Conservation (phyloP, 23 red algal genomes). For the Pyropia yezoensis region DNA sequence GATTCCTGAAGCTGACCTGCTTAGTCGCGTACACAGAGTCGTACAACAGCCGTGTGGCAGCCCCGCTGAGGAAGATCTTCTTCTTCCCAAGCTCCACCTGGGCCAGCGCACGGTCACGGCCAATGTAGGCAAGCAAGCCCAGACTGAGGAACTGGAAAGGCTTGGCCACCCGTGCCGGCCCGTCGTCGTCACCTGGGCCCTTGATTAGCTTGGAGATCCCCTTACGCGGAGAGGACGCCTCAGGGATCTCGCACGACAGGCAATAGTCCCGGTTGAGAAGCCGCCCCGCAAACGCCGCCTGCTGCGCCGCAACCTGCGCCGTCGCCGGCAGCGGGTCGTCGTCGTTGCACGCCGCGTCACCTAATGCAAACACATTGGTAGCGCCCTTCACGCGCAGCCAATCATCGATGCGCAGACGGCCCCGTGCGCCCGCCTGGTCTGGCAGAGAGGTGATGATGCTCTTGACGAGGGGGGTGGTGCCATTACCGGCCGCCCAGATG, state of each 20-base stretch:
- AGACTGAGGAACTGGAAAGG: constrained; percentile 55
- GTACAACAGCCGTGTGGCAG: constrained; percentile 66
- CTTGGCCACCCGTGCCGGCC: constrained; percentile 20
- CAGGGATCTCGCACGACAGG: constrained; percentile 38
- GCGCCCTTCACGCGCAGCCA: constrained; percentile 78
- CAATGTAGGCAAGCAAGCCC: constrained; percentile 53
- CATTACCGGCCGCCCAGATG: constrained; percentile 91
- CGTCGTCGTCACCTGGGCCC: not conserved
- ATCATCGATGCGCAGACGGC: constrained; percentile 60
- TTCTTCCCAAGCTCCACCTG: constrained; percentile 36
- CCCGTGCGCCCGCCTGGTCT: constrained; percentile 2
- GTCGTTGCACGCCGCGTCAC: constrained; percentile 72
- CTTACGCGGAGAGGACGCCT: constrained; percentile 1
- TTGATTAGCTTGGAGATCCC: no score
- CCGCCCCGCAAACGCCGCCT: constrained; percentile 68
- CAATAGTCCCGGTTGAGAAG: constrained; percentile 54
- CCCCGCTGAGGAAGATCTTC: constrained; percentile 51
- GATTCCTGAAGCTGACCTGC: constrained; percentile 80
- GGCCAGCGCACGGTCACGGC: constrained; percentile 33
- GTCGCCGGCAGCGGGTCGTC: constrained; percentile 76
- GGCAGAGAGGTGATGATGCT: constrained; percentile 22
- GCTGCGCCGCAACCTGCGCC: constrained; percentile 92
- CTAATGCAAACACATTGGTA: constrained; percentile 65
- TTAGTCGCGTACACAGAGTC: constrained; percentile 86
- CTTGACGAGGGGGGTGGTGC: constrained; percentile 46